A percentile compares a stretch with the other conserved stretches of the same genome.
phyloP scores from a whole-genome alignment of 495 filamentous ascomycete genomes.

The Saxophila tyrrhenica region DNA sequence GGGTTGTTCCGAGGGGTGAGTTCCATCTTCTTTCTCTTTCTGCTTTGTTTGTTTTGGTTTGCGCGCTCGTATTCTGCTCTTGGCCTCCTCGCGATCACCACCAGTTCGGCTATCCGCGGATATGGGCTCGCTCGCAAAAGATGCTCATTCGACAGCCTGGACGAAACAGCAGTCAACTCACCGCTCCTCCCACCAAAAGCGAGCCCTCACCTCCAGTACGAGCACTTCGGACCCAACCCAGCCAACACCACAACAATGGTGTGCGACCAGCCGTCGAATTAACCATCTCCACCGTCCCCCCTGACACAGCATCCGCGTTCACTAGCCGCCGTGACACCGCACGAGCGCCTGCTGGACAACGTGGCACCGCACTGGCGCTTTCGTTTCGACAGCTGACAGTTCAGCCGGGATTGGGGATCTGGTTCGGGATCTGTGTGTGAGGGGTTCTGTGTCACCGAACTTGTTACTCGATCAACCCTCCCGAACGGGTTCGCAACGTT shows the following conservation, averaged over 20 bases:
- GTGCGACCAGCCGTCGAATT: slow-evolving; percentile 11
- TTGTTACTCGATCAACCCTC: no score
- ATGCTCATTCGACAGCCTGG: no score
- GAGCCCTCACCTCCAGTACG: no score
- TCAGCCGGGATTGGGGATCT: no score
- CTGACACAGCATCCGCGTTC: not conserved
- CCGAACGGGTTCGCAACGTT: no score
- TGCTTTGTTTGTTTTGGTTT: not conserved
- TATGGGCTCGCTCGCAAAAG: no score
- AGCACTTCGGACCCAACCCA: no score
- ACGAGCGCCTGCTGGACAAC: slow-evolving; percentile 8
- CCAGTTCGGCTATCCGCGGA: no score
- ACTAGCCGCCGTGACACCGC: no score
- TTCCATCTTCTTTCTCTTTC: slow-evolving; percentile 20
- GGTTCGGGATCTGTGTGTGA: no score
- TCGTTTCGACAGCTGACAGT: no score
- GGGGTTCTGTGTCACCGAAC: not conserved
- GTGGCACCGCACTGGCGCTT: not conserved
- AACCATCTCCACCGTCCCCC: not conserved
- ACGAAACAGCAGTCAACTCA: not conserved
- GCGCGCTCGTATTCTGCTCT: not conserved
- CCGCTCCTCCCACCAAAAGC: not conserved
- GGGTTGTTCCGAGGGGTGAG: slow-evolving; percentile 88
- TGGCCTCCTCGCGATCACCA: not conserved
- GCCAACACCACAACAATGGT: not conserved